Base-by-base conservation (phyloP, 2,329 filamentous ascomycete genomes). In the Aspergillus tubingensis region DNA sequence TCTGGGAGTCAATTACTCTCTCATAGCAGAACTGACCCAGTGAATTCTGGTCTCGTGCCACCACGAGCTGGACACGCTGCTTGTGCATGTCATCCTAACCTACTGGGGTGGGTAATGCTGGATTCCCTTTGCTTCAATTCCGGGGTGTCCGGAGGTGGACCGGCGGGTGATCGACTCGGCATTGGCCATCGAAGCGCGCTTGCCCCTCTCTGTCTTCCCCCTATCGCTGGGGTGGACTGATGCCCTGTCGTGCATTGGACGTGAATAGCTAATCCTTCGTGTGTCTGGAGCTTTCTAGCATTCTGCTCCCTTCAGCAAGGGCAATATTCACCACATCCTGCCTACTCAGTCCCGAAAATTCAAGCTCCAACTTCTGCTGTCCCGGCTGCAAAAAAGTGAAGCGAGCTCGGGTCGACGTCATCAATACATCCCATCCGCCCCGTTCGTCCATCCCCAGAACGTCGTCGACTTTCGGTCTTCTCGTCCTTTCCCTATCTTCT, bases 361-460 rank as follows among this genome's bases (percentile, higher is more conserved):
- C 10, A 19, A 32, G 41, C 23, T 55, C 39, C 38, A 17, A n/a
- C 15, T 32, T 25, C 23, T 30, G n/a, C n/a, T 50, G n/a, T 8
- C 4, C 25, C 23, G 15, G 25, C 47, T 30, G 25, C 15, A 19
- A 17, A 36, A 30, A 30, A 30, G 47, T 17, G 47, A 44, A 47
- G n/a, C 25, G 53, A 53, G 21, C 39, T 66, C 53, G 30, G 60
- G 64, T 61, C 73, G 72, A 75, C 73, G 72, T 74, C 73, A 75
- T 75, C 68, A 64, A 63, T 67, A 71, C 67, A 67, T 67, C 62
- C 54, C 54, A 36, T 36, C 32, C 32, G 32, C 11, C 23, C n/a
- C 43, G 43, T 59, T 10, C 44, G 27, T 48, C 41, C 38, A 58
- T 44, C 53, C 47, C 41, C 36, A 39, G 39, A 51, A 58, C 44